These are phyloP conservation scores for Sugiyamaella paludigena DNA, from an alignment of 1,139 yeast genomes.

Conservation along the genomic window DNA sequence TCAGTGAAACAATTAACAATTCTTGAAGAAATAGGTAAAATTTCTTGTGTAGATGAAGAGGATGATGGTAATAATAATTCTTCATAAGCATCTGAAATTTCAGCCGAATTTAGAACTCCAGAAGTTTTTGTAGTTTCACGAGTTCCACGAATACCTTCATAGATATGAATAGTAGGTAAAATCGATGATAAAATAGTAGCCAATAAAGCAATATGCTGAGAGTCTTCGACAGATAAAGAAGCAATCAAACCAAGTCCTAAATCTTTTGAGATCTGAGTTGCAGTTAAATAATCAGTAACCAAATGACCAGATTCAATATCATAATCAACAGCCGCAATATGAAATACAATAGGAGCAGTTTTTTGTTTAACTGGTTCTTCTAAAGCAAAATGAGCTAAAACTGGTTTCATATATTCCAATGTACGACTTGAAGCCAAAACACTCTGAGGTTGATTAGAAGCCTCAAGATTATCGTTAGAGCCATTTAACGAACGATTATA, in stretches of 20 bases:
- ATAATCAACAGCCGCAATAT: conserved; percentile 73
- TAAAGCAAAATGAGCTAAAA: conserved; percentile 43
- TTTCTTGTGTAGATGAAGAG: conserved; percentile 8
- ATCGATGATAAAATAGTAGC: conserved; percentile 64
- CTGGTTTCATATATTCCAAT: conserved; percentile 63
- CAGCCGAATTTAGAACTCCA: conserved; percentile 47
- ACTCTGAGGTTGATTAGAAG: conserved; percentile 28
- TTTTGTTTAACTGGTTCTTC: conserved; percentile 24
- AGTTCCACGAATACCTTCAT: conserved; percentile 73
- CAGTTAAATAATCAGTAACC: conserved; percentile 59
- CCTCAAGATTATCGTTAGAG: too few species aligned
- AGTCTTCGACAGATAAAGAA: conserved; percentile 46
- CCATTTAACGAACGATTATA: conserved; percentile 32
- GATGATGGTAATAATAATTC: conserved; percentile 21
- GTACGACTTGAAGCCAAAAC: conserved; percentile 70
- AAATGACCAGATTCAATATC: conserved; percentile 52
- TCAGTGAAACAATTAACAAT: conserved; percentile 22
- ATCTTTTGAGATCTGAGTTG: conserved; percentile 60
- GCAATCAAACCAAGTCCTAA: conserved; percentile 71
- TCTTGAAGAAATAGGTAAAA: conserved; percentile 7
- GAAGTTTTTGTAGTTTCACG: conserved; percentile 54
- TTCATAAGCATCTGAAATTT: conserved; percentile 46
- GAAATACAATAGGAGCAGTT: conserved; percentile 49
- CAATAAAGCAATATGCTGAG: conserved; percentile 65
- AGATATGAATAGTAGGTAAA: conserved; percentile 63